Evolutionary conservation across 2,329 filamentous ascomycete species (phyloP).

Genomic region (Sphaerulina musiva): DNA sequence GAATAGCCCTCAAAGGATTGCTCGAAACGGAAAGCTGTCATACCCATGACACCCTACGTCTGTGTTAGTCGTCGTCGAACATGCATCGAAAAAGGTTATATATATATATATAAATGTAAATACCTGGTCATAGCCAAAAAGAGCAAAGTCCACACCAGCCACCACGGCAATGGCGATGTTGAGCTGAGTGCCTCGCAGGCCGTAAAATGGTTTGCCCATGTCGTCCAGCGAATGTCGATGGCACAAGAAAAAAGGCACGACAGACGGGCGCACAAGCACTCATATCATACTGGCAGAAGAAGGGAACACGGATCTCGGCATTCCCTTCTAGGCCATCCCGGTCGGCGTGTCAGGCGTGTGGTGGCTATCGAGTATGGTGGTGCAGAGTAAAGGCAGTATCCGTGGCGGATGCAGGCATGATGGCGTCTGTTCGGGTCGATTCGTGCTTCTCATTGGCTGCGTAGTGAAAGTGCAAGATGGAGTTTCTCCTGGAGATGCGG

Average conservation of each 20-base stretch:
- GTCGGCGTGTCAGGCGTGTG: constrained; percentile 3
- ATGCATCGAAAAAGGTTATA: background rate
- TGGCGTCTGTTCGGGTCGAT: background rate
- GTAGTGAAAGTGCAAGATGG: background rate
- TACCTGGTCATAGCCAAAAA: constrained; percentile 22
- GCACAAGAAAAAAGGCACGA: background rate
- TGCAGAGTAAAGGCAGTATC: background rate
- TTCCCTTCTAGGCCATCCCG: constrained; percentile 9
- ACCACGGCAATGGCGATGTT: constrained; percentile 41
- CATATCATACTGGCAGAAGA: background rate
- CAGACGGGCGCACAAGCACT: constrained; percentile 7
- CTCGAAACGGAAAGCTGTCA: background rate
- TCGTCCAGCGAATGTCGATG: background rate
- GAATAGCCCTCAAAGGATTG: background rate
- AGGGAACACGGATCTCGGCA: constrained; percentile 2
- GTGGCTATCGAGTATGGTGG: background rate
- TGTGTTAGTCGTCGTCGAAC: constrained; percentile 24
- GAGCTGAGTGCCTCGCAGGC: constrained; percentile 38
- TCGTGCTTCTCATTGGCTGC: constrained; percentile 1
- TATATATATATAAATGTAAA: background rate
- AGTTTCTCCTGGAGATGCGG: background rate
- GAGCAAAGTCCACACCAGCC: constrained; percentile 38
- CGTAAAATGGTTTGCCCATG: constrained; percentile 33
- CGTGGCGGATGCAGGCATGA: background rate
- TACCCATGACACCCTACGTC: constrained; percentile 36